Base-by-base conservation (phyloP, 768 basidiomycete genomes). In the Hygrocybe coccinea region DNA sequence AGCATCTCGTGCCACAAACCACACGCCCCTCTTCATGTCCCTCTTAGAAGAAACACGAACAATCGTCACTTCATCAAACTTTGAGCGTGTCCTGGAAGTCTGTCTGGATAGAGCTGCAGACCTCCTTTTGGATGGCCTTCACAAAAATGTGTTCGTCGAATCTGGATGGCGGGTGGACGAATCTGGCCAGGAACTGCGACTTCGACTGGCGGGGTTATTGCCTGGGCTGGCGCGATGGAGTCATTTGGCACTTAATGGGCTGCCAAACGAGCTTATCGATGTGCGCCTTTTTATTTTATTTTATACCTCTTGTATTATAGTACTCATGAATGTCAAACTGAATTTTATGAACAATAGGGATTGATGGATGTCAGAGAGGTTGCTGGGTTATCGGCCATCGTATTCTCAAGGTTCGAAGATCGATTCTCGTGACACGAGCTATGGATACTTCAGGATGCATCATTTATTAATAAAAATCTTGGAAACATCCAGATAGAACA, bases 221-320 rank as follows among this genome's bases (percentile, higher is more conserved):
- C 94, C 93, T 3, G 87, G 82, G 1, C 71, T 97, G 39, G 84
- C 87, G 53, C 74, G 83, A 55, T 93, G 92, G 91, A 86, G 85
- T 62, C 81, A 81, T 59, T 56, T 83, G 56, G 84, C 85, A 37
- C 66, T 92, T 61, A 78, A 82, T 59, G 80, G 80, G 15, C 66
- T 86, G 53, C 90, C 89, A 35, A 91, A 90, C 66, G 89, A 89
- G 66, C 72, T 92, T 60, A 80, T 91, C 24, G 91, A 94, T 73
- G 92, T 91, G 65, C 69, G 88, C 79, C n/a, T n/a, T n/a, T n/a
- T 6, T 46, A 41, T 37, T 38, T 41, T 55, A 14, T 55, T 48
- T 54, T 54, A 12, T 2, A 14, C 25, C 52, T 10, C 19, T 15
- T 52, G 3, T 25, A n/a, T 12, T 50, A 38, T 51, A 43, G n/a